Evolutionary conservation across 2,329 filamentous ascomycete genomes (phyloP), one percentile per base, ranked within the genome.

Genomic region (Plenodomus tracheiphilus): DNA sequence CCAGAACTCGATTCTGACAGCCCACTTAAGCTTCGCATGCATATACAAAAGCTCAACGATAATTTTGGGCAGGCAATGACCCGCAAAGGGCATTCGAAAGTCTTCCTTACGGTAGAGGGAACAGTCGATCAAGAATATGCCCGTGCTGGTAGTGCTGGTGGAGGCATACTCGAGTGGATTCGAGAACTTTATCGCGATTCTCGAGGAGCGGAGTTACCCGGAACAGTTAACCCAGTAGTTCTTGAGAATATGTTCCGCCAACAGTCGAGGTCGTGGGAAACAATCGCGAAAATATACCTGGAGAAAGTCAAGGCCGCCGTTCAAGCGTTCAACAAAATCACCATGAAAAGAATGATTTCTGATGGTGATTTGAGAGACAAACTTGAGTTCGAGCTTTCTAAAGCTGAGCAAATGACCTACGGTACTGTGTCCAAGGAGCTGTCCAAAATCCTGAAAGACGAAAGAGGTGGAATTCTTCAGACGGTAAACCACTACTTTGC

Each of bases 401-500:
- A 41, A 11, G 22, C n/a, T 17, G 21, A 43, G 8, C 39, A 19
- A 18, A 43, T 16, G 25, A 32, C 35, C n/a, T 17, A 39, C 16
- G n/a, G 17, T n/a, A 16, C 28, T 19, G 45, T 41, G n/a, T 18
- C 4, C n/a, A 18, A 45, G 19, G 39, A 49, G 22, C 39, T 48
- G 2, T 18, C 15, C 2, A 43, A 4, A 20, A 46, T 53, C n/a
- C 11, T 53, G 11, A 46, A 42, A 5, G 42, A 49, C 17, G 46
- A 53, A 25, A 42, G 43, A 43, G 46, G 46, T 11, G 45, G 45
- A 22, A 53, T 49, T 22, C 50, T 48, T 38, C 36, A 49, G 22
- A 53, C 50, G 0, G 39, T 53, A 3, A 53, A 53, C 21, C 46
- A 49, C 35, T 49, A 49, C 25, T 53, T 46, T 21, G 45, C 46